These are phyloP conservation scores for Cetraspora pellucida DNA, from an alignment of 192 early-diverging fungal species.

Conservation along the genomic window DNA sequence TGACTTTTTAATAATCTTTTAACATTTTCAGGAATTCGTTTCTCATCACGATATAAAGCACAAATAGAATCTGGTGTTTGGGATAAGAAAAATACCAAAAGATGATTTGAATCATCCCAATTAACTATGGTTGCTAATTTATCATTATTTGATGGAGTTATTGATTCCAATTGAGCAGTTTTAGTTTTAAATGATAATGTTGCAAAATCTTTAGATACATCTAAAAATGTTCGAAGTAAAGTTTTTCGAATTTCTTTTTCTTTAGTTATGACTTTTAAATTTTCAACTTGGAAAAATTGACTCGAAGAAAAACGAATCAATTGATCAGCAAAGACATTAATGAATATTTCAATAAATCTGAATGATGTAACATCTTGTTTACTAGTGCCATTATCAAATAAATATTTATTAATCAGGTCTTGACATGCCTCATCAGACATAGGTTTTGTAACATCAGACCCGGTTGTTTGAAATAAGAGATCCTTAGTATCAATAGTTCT, in stretches of 20 bases:
- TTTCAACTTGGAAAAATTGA: constrained; percentile 26
- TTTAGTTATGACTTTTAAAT: constrained; percentile 6
- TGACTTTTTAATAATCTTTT: constrained; percentile 14
- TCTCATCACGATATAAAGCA: constrained; percentile 18
- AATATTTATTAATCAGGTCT: constrained; percentile 22
- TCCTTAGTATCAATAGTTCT: constrained; percentile 9
- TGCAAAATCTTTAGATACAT: constrained; percentile 32
- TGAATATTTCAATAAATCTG: constrained; percentile 33
- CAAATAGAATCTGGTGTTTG: constrained; percentile 20
- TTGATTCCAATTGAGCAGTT: neutral
- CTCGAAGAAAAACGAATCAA: constrained; percentile 31
- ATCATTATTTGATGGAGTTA: neutral
- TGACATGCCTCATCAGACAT: neutral
- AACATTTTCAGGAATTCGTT: constrained; percentile 20
- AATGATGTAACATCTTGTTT: constrained; percentile 13
- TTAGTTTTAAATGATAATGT: constrained; percentile 15
- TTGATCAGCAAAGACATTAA: constrained; percentile 36
- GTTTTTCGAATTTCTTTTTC: constrained; percentile 17
- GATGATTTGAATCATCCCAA: constrained; percentile 30
- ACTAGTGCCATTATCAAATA: neutral
- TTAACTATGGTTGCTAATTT: neutral
- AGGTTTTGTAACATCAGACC: neutral
- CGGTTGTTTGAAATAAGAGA: neutral
- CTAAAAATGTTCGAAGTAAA: neutral
- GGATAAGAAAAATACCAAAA: constrained; percentile 24